phyloP scores from a whole-genome alignment of 78 protist genomes.

The Dictyostelium intermedium region DNA sequence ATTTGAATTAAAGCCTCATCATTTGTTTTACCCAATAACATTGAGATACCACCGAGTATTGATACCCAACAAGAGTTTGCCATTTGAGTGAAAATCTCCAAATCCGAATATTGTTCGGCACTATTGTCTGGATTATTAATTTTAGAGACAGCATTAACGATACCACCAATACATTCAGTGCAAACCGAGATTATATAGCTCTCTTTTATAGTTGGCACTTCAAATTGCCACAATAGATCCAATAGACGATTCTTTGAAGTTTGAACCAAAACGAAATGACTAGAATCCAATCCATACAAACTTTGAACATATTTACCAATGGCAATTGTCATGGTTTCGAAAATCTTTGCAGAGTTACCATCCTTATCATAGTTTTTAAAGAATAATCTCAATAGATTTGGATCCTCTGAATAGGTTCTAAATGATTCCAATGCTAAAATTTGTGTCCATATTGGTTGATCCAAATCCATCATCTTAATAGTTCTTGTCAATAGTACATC shows the following conservation, averaged over 20 bases:
- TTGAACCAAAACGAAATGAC: constrained; percentile 1
- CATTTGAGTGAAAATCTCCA: constrained; percentile 69
- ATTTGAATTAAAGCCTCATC: constrained; percentile 79
- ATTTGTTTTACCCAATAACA: constrained; percentile 59
- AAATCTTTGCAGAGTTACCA: constrained; percentile 57
- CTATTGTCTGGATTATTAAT: constrained; percentile 53
- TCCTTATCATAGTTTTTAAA: constrained; percentile 59
- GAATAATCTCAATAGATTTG: constrained; percentile 37
- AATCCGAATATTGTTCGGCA: not conserved
- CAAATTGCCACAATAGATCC: constrained; percentile 46
- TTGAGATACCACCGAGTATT: constrained; percentile 68
- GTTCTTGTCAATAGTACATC: constrained; percentile 63
- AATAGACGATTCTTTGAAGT: constrained; percentile 37
- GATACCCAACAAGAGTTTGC: constrained; percentile 74
- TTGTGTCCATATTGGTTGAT: constrained; percentile 67
- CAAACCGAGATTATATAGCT: constrained; percentile 54
- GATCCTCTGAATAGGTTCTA: constrained; percentile 68
- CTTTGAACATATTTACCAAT: constrained; percentile 62
- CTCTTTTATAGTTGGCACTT: constrained; percentile 15
- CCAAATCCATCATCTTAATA: constrained; percentile 68
- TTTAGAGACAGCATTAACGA: constrained; percentile 40
- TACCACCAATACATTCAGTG: constrained; percentile 64
- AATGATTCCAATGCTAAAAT: constrained; percentile 68
- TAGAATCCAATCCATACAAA: constrained; percentile 17
- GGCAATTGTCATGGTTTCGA: constrained; percentile 9